These are phyloP conservation scores for Leucocoprinus sp. DNA, from an alignment of 768 basidiomycete species.

Conservation along the genomic window DNA sequence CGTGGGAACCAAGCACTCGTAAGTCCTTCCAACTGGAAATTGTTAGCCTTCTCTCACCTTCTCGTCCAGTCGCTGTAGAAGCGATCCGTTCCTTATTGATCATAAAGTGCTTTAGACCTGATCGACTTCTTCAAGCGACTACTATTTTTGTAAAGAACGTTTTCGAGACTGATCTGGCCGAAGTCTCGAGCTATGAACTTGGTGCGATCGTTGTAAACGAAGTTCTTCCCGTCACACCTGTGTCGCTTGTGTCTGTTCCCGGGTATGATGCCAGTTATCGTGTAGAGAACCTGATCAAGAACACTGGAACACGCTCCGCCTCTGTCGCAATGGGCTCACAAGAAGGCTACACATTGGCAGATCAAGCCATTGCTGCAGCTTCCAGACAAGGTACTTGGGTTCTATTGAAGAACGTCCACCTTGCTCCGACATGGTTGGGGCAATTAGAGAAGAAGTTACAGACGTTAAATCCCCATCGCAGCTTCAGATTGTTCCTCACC, in stretches of 20 bases:
- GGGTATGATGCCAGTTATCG: conserved; percentile 99
- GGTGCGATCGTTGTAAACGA: conserved; percentile 72
- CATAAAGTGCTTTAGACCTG: conserved; percentile 88
- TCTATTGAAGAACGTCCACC: conserved; percentile 93
- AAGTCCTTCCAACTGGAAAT: conserved; percentile 23
- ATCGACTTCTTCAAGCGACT: conserved; percentile 81
- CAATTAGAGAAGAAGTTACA: conserved; percentile 96
- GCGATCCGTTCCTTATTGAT: conserved; percentile 71
- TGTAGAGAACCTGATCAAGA: conserved; percentile 80
- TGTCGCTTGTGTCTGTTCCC: conserved; percentile 87
- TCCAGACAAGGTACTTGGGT: conserved; percentile 95
- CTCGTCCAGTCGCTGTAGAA: conserved; percentile 51
- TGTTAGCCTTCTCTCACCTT: conserved; percentile 1
- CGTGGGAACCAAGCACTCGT: conserved; percentile 79
- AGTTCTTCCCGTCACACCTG: conserved; percentile 69
- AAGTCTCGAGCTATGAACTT: conserved; percentile 69
- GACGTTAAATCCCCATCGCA: conserved; percentile 79
- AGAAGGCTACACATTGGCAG: conserved; percentile 93
- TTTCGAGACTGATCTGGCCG: conserved; percentile 75
- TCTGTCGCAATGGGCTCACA: conserved; percentile 98
- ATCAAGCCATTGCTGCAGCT: conserved; percentile 90
- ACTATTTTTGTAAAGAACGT: conserved; percentile 65
- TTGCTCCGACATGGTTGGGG: conserved; percentile 92
- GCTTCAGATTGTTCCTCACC: conserved; percentile 95
- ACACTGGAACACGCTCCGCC: conserved; percentile 65